Conservation (phyloP, 306 rosid genomes). For the Cyclanthera cordifolia region DNA sequence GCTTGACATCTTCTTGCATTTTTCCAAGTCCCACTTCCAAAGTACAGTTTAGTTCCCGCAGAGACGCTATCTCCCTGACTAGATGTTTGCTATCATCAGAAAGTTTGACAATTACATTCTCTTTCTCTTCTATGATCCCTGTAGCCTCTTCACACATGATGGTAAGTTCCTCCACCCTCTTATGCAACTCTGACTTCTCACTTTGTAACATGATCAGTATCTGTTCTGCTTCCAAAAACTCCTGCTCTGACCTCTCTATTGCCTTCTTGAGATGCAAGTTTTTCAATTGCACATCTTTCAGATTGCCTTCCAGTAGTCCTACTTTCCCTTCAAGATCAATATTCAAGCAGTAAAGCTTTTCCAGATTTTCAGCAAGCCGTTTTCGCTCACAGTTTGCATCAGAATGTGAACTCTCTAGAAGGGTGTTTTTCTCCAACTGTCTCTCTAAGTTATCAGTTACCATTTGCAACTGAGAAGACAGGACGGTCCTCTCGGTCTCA, state of each 20-base stretch:
- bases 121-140: constrained; percentile 29
- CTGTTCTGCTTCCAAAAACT: constrained; percentile 40
- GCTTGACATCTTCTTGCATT: constrained; percentile 34
- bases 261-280: constrained; percentile 45
- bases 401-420: constrained; percentile 69
- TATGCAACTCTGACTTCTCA: constrained; percentile 45
- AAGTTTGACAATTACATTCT: constrained; percentile 26
- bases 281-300: constrained; percentile 35
- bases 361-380: constrained; percentile 48
- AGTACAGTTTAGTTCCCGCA: constrained; percentile 32
- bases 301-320: constrained; percentile 30
- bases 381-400: constrained; percentile 71
- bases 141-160: constrained; percentile 30
- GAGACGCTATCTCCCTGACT: constrained; percentile 25
- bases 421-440: constrained; percentile 47
- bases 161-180: constrained; percentile 35
- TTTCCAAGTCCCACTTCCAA: constrained; percentile 33
- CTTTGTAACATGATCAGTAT: constrained; percentile 22
- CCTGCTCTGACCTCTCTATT: constrained; percentile 37
- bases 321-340: constrained; percentile 52
- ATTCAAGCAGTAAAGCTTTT: constrained; percentile 29
- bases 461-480: constrained; percentile 56
- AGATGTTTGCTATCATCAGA: constrained; percentile 35
- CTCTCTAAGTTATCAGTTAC: constrained; percentile 47
- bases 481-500: constrained; percentile 48